Conservation (phyloP, 768 basidiomycete species). For the Xerocomus potaroensis region DNA sequence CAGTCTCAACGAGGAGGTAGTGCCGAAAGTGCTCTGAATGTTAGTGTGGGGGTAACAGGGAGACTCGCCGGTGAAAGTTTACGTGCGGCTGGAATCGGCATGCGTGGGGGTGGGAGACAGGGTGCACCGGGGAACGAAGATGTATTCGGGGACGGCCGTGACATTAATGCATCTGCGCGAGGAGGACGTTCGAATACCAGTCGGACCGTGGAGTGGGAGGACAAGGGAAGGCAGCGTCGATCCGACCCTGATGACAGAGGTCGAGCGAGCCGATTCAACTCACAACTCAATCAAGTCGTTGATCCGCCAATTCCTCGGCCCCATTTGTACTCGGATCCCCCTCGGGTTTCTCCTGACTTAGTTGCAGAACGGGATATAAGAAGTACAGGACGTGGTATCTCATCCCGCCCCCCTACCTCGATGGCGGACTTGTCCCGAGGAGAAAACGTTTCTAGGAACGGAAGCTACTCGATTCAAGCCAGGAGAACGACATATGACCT, state of each 20-base stretch:
- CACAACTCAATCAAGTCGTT: conserved; percentile 16
- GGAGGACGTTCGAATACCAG: conserved; percentile 12
- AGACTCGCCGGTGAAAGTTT: conserved; percentile 64
- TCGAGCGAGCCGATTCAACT: conserved; percentile 21
- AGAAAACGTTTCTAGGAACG: conserved; percentile 12
- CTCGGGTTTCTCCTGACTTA: conserved; percentile 14
- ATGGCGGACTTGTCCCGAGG: conserved; percentile 47
- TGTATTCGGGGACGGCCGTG: conserved; percentile 31
- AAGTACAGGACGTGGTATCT: conserved; percentile 13
- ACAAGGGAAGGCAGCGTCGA: conserved; percentile 19
- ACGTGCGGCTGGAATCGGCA: conserved; percentile 64
- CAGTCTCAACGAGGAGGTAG: conserved; percentile 64
- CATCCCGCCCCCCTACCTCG: conserved; percentile 47
- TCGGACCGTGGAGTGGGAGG: conserved; percentile 24
- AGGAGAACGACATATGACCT: conserved; percentile 24
- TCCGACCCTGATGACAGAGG: conserved; percentile 17
- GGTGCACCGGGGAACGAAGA: conserved; percentile 31
- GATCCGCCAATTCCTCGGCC: conserved; percentile 17
- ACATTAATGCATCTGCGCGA: conserved; percentile 14
- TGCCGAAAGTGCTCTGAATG: conserved; percentile 59
- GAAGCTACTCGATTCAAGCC: conserved; percentile 15
- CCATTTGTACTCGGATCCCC: conserved; percentile 25
- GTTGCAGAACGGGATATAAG: conserved; percentile 19
- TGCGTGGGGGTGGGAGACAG: conserved; percentile 29
- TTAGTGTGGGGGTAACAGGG: conserved; percentile 39